Evolutionary conservation across 768 basidiomycete species (phyloP).

Genomic region (Rossbeevera mucosa): DNA sequence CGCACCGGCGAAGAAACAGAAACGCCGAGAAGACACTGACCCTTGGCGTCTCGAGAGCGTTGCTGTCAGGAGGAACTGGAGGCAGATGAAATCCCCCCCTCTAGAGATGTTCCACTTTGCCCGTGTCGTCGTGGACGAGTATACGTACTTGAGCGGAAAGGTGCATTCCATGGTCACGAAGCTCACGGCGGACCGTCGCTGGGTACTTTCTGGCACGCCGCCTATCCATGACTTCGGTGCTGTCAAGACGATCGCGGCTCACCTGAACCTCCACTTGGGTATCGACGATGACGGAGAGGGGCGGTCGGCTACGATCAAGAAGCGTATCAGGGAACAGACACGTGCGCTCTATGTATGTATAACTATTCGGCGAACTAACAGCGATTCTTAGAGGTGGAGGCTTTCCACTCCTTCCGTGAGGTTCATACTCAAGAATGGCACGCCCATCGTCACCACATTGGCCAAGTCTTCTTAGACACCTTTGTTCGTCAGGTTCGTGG

Average conservation of each 20-base stretch:
- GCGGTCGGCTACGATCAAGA: slow-evolving; percentile 69
- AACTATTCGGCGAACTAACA: slow-evolving; percentile 15
- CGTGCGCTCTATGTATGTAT: slow-evolving; percentile 39
- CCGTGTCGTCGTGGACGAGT: slow-evolving; percentile 89
- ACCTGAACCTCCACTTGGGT: slow-evolving; percentile 87
- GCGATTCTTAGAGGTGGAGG: slow-evolving; percentile 63
- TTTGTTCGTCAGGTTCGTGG: slow-evolving; percentile 76
- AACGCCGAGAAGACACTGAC: slow-evolving; percentile 59
- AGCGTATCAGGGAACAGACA: slow-evolving; percentile 79
- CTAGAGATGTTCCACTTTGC: slow-evolving; percentile 91
- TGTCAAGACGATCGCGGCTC: slow-evolving; percentile 85
- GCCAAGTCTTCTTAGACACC: slow-evolving; percentile 74
- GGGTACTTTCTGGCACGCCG: slow-evolving; percentile 97
- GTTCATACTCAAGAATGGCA: slow-evolving; percentile 93
- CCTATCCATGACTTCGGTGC: slow-evolving; percentile 88
- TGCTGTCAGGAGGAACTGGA: slow-evolving; percentile 69
- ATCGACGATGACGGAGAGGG: slow-evolving; percentile 86
- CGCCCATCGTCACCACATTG: slow-evolving; percentile 74
- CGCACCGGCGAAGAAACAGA: slow-evolving; percentile 50
- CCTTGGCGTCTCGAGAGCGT: slow-evolving; percentile 71
- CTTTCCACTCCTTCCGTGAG: slow-evolving; percentile 95
- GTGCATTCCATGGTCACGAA: slow-evolving; percentile 73
- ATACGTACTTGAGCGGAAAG: slow-evolving; percentile 85
- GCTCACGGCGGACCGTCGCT: slow-evolving; percentile 72
- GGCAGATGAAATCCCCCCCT: slow-evolving; percentile 73